Evolutionary conservation across 2,329 filamentous ascomycete species (phyloP).

Genomic region (Diaporthe sp.): DNA sequence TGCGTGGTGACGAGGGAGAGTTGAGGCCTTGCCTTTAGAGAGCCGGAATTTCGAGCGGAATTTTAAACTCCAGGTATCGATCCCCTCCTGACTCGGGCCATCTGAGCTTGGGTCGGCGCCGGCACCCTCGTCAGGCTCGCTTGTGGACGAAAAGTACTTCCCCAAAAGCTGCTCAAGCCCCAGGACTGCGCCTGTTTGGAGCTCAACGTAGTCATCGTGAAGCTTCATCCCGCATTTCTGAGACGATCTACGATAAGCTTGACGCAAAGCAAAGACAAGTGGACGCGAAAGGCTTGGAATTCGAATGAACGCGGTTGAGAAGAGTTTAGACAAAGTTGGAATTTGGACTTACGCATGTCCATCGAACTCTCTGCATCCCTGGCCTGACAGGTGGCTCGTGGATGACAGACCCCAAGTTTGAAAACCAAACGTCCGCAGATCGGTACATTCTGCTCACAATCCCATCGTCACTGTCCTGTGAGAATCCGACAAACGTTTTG

Average conservation of each 20-base stretch:
- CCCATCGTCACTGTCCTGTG: background rate
- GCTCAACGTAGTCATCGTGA: slow-evolving; percentile 35
- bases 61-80: no score
- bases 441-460: background rate
- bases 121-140: no score
- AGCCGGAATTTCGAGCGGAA: background rate
- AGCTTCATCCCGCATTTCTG: slow-evolving; percentile 31
- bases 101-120: no score
- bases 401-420: background rate
- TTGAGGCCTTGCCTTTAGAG: background rate
- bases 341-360: slow-evolving; percentile 34
- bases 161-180: background rate
- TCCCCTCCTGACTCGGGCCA: no score
- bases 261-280: background rate
- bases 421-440: background rate
- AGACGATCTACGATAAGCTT: background rate
- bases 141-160: background rate
- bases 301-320: background rate
- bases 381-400: background rate
- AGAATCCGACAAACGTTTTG: background rate
- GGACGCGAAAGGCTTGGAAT: no score
- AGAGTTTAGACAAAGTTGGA: no score
- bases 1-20: background rate
- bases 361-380: background rate
- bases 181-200: slow-evolving; percentile 1